Evolutionary conservation across 306 rosid genomes (phyloP).

Genomic region (Fragaria vesca): DNA sequence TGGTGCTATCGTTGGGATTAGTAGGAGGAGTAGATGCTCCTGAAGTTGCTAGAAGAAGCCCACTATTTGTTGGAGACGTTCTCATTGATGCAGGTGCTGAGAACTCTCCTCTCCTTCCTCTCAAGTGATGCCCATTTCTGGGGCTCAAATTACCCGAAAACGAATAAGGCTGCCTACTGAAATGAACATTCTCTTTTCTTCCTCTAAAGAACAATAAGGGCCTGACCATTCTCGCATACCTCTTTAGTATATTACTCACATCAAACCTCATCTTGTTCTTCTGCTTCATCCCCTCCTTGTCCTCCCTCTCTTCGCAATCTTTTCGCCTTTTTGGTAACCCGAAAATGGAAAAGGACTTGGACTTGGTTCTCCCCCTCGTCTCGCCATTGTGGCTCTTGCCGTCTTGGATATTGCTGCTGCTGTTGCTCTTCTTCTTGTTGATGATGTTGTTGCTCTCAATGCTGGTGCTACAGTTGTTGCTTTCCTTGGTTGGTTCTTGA

Average conservation of each 20-base stretch:
- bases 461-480: slow-evolving; percentile 24
- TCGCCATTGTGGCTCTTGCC: slow-evolving; percentile 22
- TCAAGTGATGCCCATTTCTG: slow-evolving; percentile 42
- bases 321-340: slow-evolving; percentile 51
- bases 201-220: slow-evolving; percentile 50
- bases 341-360: slow-evolving; percentile 62
- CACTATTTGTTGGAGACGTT: slow-evolving; percentile 87
- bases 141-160: slow-evolving; percentile 67
- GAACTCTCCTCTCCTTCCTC: slow-evolving; percentile 68
- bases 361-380: slow-evolving; percentile 44
- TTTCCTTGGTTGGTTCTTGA: slow-evolving; percentile 32
- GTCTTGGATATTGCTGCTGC: slow-evolving; percentile 9
- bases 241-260: slow-evolving; percentile 55
- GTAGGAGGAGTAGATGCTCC: slow-evolving; percentile 37
- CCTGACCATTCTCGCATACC: slow-evolving; percentile 59
- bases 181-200: slow-evolving; percentile 44
- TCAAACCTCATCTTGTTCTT: slow-evolving; percentile 39
- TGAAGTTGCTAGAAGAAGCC: slow-evolving; percentile 53
- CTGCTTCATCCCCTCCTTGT: slow-evolving; percentile 34
- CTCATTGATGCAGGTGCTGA: slow-evolving; percentile 97
- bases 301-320: slow-evolving; percentile 45
- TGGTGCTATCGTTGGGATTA: slow-evolving; percentile 66
- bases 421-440: slow-evolving; percentile 1
- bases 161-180: slow-evolving; percentile 50
- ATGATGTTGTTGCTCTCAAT: neutral